Conservation (phyloP, 441 rosid species). For the Aleurites moluccanus region DNA sequence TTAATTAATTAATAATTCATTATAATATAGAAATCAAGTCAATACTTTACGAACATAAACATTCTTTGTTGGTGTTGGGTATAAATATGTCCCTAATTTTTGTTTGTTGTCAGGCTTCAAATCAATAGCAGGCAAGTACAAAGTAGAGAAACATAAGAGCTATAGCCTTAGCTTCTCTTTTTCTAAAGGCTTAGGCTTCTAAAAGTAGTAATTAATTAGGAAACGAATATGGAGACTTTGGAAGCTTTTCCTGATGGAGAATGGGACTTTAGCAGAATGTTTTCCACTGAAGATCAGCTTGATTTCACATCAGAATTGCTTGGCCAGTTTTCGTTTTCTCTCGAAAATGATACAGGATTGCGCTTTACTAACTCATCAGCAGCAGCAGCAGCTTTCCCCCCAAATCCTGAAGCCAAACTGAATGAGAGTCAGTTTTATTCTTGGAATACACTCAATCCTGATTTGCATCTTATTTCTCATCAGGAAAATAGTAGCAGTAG, state of each 20-base stretch:
- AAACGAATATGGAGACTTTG: slow-evolving; percentile 34
- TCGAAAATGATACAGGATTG: slow-evolving; percentile 8
- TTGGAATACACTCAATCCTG: slow-evolving; percentile 33
- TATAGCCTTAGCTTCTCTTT: slow-evolving; percentile 23
- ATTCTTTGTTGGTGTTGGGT: slow-evolving; percentile 27
- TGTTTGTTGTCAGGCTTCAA: slow-evolving; percentile 27
- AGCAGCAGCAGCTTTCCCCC: slow-evolving; percentile 23
- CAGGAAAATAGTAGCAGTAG: slow-evolving; percentile 33
- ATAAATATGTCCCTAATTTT: slow-evolving; percentile 37
- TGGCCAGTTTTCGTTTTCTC: slow-evolving; percentile 1
- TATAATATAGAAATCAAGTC: slow-evolving; percentile 32
- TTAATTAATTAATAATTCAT: slow-evolving; percentile 5
- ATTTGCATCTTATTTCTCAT: slow-evolving; percentile 27
- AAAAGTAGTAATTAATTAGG: not conserved
- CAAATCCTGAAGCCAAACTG: slow-evolving; percentile 34
- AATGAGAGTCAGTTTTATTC: slow-evolving; percentile 36
- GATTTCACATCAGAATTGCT: slow-evolving; percentile 31
- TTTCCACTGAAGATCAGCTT: slow-evolving; percentile 38
- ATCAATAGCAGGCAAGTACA: slow-evolving; percentile 19
- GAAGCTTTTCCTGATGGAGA: slow-evolving; percentile 63
- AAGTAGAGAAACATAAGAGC: slow-evolving; percentile 15
- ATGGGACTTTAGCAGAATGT: slow-evolving; percentile 59
- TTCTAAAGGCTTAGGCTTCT: slow-evolving; percentile 19
- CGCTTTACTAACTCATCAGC: slow-evolving; percentile 23
- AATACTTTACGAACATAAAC: slow-evolving; percentile 24